Percentiles rank a stretch among this genome's conserved stretches.
Conservation (phyloP, 495 filamentous ascomycete genomes). For the Evernia prunastri region DNA sequence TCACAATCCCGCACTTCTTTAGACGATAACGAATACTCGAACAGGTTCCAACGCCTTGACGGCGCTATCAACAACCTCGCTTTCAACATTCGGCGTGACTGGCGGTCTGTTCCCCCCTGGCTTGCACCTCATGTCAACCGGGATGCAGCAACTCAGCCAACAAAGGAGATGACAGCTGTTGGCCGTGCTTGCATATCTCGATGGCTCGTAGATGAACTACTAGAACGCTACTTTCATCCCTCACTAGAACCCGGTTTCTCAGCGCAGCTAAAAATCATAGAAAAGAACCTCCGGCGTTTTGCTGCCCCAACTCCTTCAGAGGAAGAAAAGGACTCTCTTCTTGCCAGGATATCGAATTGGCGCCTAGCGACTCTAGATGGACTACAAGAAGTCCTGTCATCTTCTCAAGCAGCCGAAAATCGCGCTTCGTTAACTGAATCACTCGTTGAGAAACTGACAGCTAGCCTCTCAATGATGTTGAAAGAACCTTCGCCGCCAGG, state of each 20-base stretch:
- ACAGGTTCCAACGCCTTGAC: conserved; percentile 84
- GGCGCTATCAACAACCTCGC: conserved; percentile 91
- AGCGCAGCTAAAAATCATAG: conserved; percentile 72
- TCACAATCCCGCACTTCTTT: conserved; percentile 90
- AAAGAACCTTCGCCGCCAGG: conserved; percentile 69
- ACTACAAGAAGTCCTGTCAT: conserved; percentile 63
- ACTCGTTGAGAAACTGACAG: conserved; percentile 64
- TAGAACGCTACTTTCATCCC: conserved; percentile 88
- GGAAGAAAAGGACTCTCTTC: conserved; percentile 85
- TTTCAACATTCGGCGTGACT: conserved; percentile 91
- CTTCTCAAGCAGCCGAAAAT: conserved; percentile 55
- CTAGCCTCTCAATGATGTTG: conserved; percentile 61
- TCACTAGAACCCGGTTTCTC: conserved; percentile 70
- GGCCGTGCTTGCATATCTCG: conserved; percentile 84
- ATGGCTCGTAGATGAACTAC: conserved; percentile 88
- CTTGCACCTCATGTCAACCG: conserved; percentile 69
- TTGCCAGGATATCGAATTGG: conserved; percentile 86
- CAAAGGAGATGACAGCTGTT: conserved; percentile 93
- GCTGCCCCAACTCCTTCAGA: conserved; percentile 65
- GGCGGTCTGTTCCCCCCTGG: conserved; percentile 75
- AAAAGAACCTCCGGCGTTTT: conserved; percentile 74
- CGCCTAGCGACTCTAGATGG: conserved; percentile 89
- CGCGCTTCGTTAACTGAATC: conserved; percentile 59
- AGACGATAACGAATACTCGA: conserved; percentile 91
- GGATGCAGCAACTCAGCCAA: conserved; percentile 73